Conservation (phyloP, 2,329 filamentous ascomycete species). For the Cordyceps pruinosa region DNA sequence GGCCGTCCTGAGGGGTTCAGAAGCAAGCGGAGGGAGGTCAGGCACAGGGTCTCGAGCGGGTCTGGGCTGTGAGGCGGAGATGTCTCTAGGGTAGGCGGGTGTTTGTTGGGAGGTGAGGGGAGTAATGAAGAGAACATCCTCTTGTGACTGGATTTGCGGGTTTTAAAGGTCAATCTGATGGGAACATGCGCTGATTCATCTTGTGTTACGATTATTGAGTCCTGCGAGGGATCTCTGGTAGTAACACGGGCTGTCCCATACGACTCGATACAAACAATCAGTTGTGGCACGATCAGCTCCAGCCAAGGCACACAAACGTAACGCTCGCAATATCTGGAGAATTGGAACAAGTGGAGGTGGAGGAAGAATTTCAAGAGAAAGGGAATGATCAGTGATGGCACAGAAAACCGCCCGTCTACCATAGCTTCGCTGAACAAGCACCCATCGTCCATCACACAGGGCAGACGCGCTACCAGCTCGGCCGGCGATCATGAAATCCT, state of each 20-base stretch:
- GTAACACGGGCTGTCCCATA: neutral
- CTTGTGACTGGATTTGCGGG: no score
- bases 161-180: no score
- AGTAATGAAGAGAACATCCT: neutral
- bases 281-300: neutral
- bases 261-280: neutral
- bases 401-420: no score
- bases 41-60: constrained; percentile 1
- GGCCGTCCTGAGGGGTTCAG: neutral
- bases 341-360: no score
- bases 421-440: no score
- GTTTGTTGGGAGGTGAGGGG: neutral
- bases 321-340: neutral
- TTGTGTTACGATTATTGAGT: neutral
- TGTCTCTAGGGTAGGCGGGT: constrained; percentile 4
- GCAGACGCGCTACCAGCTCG: neutral
- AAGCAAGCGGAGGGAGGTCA: neutral
- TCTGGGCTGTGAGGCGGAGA: neutral
- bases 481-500: neutral
- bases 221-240: neutral
- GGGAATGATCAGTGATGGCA: no score
- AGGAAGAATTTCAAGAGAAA: neutral
- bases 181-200: neutral
- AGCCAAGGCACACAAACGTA: neutral
- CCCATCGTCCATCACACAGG: no score